phyloP scores from a whole-genome alignment of 345 rosid genomes.

The Eucalyptus erythrocorys region DNA sequence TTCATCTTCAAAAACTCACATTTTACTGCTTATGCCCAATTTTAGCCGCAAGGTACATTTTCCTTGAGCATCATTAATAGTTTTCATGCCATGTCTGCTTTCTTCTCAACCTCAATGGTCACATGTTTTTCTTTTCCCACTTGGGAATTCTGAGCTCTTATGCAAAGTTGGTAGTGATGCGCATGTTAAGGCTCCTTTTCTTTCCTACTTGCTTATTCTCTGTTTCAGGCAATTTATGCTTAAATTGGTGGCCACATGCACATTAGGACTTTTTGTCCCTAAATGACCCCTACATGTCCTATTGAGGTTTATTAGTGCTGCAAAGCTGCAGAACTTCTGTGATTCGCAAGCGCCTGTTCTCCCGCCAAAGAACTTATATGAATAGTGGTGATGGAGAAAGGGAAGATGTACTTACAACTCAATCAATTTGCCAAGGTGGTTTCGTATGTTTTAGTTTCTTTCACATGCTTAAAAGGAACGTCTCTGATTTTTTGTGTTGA shows the following conservation, averaged over 20 bases:
- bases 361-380: neutral
- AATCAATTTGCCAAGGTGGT: slow-evolving; percentile 68
- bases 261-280: neutral
- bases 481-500: neutral
- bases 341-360: neutral
- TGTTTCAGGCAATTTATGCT: neutral
- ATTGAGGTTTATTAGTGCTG: neutral
- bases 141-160: neutral
- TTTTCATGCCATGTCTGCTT: too few relatives aligned
- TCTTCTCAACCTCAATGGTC: too few relatives aligned
- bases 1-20: too few relatives aligned
- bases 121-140: too few relatives aligned
- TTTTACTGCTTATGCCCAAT: too few relatives aligned
- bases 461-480: neutral
- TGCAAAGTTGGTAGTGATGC: neutral
- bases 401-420: slow-evolving; percentile 69
- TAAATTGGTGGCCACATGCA: neutral
- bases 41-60: too few relatives aligned
- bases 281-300: neutral
- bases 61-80: too few relatives aligned
- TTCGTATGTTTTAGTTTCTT: neutral
- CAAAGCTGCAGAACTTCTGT: too few relatives aligned
- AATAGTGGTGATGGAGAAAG: slow-evolving; percentile 71
- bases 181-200: neutral
- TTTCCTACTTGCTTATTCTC: neutral